phyloP scores from a whole-genome alignment of 2,329 filamentous ascomycete species.

The Pseudogymnoascus destructans region DNA sequence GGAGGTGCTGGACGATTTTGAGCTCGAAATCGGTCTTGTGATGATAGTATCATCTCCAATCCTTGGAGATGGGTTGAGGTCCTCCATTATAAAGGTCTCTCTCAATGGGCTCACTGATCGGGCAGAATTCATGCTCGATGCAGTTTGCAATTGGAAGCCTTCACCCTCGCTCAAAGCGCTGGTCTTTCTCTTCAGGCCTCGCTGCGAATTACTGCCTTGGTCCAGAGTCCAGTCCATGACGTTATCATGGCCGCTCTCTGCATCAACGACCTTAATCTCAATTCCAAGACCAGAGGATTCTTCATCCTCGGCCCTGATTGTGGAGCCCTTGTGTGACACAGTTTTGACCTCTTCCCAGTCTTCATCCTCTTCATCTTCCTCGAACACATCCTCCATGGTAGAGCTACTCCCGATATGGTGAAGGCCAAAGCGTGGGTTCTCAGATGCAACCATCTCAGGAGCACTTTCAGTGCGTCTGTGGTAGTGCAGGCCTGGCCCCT shows the following conservation, averaged over 20 bases:
- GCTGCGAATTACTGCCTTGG: conserved; percentile 21
- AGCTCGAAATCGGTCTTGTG: conserved; percentile 22
- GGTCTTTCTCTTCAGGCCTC: conserved; percentile 31
- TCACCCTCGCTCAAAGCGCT: conserved; percentile 35
- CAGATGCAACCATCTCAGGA: conserved; percentile 65
- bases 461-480: conserved; percentile 70
- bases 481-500: conserved; percentile 58
- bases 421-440: conserved; percentile 47
- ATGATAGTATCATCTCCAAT: conserved; percentile 4
- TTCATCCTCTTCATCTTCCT: conserved; percentile 63
- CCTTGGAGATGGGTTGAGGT: conserved; percentile 25
- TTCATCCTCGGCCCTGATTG: conserved; percentile 28
- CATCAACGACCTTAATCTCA: conserved; percentile 34
- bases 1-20: conserved; percentile 26
- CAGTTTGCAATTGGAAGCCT: conserved; percentile 21
- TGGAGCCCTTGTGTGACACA: conserved; percentile 25
- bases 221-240: conserved; percentile 31
- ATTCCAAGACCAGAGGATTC: conserved; percentile 27
- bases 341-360: conserved; percentile 29
- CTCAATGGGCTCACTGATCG: conserved; percentile 38
- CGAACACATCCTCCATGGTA: conserved; percentile 76
- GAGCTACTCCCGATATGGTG: conserved; percentile 52
- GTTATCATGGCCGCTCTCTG: conserved; percentile 27
- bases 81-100: conserved; percentile 34
- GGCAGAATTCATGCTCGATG: conserved; percentile 34